phyloP scores from a whole-genome alignment of 1,284 basidiomycete species.

The Megacollybia platyphylla region DNA sequence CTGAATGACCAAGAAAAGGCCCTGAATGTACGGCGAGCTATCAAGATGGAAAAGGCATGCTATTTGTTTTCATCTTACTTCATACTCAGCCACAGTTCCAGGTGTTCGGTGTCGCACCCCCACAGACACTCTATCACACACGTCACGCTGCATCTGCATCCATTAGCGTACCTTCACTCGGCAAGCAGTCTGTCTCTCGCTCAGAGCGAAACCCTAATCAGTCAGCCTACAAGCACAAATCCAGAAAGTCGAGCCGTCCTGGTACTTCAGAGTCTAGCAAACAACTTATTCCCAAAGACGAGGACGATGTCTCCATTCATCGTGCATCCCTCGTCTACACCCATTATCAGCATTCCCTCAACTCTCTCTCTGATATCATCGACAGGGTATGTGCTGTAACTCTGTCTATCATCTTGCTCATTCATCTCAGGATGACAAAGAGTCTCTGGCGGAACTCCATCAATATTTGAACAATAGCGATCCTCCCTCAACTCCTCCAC shows the following conservation, averaged over 20 bases:
- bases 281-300: slow-evolving; percentile 28
- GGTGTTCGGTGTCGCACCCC: slow-evolving; percentile 72
- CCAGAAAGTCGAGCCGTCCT: slow-evolving; percentile 28
- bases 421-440: slow-evolving; percentile 48
- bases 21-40: slow-evolving; percentile 61
- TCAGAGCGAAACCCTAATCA: slow-evolving; percentile 30
- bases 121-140: slow-evolving; percentile 60
- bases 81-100: slow-evolving; percentile 15
- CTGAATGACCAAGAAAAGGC: slow-evolving; percentile 61
- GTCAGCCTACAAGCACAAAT: slow-evolving; percentile 32
- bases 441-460: slow-evolving; percentile 61
- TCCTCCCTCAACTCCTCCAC: slow-evolving; percentile 9
- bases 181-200: neutral
- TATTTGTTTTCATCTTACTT: slow-evolving; percentile 3
- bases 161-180: neutral
- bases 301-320: slow-evolving; percentile 8
- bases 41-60: slow-evolving; percentile 74
- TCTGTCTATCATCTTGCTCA: slow-evolving; percentile 2
- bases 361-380: slow-evolving; percentile 63
- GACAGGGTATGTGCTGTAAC: slow-evolving; percentile 41
- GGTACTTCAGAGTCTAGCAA: slow-evolving; percentile 44
- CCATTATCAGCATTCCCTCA: slow-evolving; percentile 66
- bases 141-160: slow-evolving; percentile 28
- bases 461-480: slow-evolving; percentile 36
- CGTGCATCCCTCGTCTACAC: slow-evolving; percentile 42